Percentiles rank a stretch among this genome's conserved stretches.
Conservation (phyloP, 1,284 basidiomycete species). For the Moesziomyces globuligerus region DNA sequence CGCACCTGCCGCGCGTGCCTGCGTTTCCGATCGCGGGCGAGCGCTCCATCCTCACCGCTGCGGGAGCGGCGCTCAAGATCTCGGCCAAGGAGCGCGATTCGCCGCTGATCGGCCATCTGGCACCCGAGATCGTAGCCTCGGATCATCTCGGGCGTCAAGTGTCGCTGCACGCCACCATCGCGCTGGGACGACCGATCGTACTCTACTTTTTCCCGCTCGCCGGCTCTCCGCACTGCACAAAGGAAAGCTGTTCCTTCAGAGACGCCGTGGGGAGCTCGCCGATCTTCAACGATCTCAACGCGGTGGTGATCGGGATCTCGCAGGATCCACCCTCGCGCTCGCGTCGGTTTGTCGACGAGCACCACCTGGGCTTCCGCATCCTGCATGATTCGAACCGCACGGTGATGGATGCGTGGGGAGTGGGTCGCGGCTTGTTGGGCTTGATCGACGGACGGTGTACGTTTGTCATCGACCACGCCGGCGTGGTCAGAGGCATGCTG, state of each 20-base stretch:
- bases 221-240: slow-evolving; percentile 59
- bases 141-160: slow-evolving; percentile 51
- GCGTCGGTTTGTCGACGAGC: slow-evolving; percentile 53
- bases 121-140: slow-evolving; percentile 54
- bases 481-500: slow-evolving; percentile 54
- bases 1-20: slow-evolving; percentile 41
- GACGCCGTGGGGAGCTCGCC: slow-evolving; percentile 54
- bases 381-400: slow-evolving; percentile 48
- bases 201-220: slow-evolving; percentile 62
- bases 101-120: slow-evolving; percentile 49
- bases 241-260: slow-evolving; percentile 54
- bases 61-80: slow-evolving; percentile 33
- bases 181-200: slow-evolving; percentile 53
- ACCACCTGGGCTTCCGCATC: slow-evolving; percentile 49
- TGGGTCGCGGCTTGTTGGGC: slow-evolving; percentile 43
- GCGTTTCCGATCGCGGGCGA: slow-evolving; percentile 55
- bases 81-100: slow-evolving; percentile 44
- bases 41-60: slow-evolving; percentile 38
- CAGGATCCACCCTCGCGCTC: slow-evolving; percentile 47
- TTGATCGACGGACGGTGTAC: slow-evolving; percentile 54
- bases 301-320: slow-evolving; percentile 60
- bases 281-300: slow-evolving; percentile 57
- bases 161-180: slow-evolving; percentile 58
- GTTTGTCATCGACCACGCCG: slow-evolving; percentile 57
- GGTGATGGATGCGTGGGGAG: slow-evolving; percentile 50